phyloP scores from a whole-genome alignment of 768 basidiomycete species.

The Leccinum pellstonianum region DNA sequence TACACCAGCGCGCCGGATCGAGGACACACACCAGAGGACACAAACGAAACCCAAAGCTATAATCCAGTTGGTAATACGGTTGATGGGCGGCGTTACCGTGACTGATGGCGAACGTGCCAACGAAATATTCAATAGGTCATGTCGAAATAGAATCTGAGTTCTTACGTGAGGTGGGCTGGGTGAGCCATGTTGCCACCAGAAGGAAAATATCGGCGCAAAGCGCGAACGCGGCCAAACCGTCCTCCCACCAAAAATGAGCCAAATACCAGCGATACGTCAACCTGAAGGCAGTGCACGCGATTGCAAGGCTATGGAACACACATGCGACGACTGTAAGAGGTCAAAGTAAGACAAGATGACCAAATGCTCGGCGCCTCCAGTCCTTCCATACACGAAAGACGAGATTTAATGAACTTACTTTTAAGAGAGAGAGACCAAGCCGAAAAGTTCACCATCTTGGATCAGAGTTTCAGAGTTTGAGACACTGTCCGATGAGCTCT shows the following conservation, averaged over 20 bases:
- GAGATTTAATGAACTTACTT: constrained; percentile 4
- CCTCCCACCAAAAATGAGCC: constrained; percentile 32
- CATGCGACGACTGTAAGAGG: constrained; percentile 15
- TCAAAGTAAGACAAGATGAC: not conserved
- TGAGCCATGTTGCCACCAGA: constrained; percentile 12
- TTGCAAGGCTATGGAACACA: constrained; percentile 21
- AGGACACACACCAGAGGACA: constrained; percentile 22
- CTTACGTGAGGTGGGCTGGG: constrained; percentile 5
- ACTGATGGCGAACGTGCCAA: constrained; percentile 1
- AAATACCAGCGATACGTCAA: constrained; percentile 21
- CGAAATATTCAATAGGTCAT: too few relatives aligned
- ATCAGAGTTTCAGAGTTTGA: not conserved
- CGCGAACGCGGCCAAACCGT: constrained; percentile 25
- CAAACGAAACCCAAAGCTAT: constrained; percentile 11
- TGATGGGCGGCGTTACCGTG: not conserved
- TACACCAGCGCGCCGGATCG: not conserved
- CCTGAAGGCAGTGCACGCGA: constrained; percentile 26
- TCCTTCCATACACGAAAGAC: not conserved
- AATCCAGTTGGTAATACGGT: constrained; percentile 12
- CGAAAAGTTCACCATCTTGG: not conserved
- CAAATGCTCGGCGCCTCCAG: not conserved
- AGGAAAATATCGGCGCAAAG: constrained; percentile 18
- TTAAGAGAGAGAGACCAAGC: constrained; percentile 17
- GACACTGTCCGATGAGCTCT: not conserved
- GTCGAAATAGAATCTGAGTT: too few relatives aligned